phyloP scores from a whole-genome alignment of 805 yeast species.

The Saccharomycopsis fibuligera region DNA sequence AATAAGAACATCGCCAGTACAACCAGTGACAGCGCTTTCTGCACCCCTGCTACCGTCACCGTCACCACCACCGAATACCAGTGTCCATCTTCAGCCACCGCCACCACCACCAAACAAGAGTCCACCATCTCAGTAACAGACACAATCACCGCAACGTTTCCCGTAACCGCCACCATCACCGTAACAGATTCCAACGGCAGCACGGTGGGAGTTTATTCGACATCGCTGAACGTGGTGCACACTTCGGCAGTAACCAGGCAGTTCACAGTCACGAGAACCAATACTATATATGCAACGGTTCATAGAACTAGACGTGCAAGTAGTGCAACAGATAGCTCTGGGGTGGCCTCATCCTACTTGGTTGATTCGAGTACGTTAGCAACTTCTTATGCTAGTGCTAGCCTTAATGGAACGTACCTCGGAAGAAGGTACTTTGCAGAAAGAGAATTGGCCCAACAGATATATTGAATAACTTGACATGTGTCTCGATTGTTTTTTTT shows the following conservation, averaged over 20 bases:
- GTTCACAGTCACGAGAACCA: conserved; percentile 8
- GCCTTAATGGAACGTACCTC: no score
- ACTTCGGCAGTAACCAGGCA: conserved; percentile 6
- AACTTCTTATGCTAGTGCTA: no score
- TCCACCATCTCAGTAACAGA: conserved; percentile 5
- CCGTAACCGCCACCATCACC: conserved; percentile 14
- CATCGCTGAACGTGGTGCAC: conserved; percentile 5
- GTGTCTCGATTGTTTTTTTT: no score
- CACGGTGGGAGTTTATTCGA: conserved; percentile 5
- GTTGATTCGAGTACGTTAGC: no score
- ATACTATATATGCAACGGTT: conserved; percentile 4
- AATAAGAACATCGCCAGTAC: conserved; percentile 9
- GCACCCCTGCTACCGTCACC: conserved; percentile 1
- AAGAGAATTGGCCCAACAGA: no score
- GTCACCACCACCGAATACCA: conserved; percentile 3
- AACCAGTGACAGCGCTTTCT: neutral
- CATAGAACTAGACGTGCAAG: no score
- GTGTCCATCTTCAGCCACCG: neutral
- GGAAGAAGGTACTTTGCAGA: no score
- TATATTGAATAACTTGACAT: no score
- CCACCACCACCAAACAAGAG: conserved; percentile 7
- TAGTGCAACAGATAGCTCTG: no score
- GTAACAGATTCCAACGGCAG: conserved; percentile 13
- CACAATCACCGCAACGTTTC: conserved; percentile 12
- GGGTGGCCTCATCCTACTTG: no score